Evolutionary conservation across 2,329 filamentous ascomycete genomes (phyloP).

Genomic region (Gnomoniopsis smithogilvyi): DNA sequence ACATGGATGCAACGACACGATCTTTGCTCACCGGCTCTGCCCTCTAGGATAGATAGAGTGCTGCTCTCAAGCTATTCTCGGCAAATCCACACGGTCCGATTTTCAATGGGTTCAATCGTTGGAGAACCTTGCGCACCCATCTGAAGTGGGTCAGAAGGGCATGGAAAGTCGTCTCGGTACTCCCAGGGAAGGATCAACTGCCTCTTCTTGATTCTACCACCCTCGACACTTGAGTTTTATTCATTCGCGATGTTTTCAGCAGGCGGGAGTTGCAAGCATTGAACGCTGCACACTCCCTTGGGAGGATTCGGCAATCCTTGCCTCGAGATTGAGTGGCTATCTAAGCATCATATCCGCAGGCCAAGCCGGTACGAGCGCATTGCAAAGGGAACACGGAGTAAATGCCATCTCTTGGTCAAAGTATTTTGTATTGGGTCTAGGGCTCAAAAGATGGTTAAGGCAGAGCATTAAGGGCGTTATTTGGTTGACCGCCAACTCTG

Average conservation of each 20-base stretch:
- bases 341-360: not conserved
- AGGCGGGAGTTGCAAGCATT: not conserved
- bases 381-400: conserved; percentile 10
- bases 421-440: not conserved
- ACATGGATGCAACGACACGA: conserved; percentile 33
- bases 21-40: conserved; percentile 30
- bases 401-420: conserved; percentile 1
- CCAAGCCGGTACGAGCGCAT: conserved; percentile 7
- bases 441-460: not conserved
- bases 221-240: no score
- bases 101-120: not conserved
- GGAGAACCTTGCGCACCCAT: not conserved
- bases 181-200: not conserved
- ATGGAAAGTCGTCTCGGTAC: no score
- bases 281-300: not conserved
- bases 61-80: not conserved
- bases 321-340: not conserved
- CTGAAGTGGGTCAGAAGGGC: no score
- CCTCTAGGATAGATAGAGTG: conserved; percentile 26
- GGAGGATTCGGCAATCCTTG: not conserved
- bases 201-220: no score
- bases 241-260: no score
- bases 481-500: conserved; percentile 1
- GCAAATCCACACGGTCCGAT: not conserved
- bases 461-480: conserved; percentile 12